Evolutionary conservation across 2,329 filamentous ascomycete genomes (phyloP).

Genomic region (Cladorrhinum sp.): DNA sequence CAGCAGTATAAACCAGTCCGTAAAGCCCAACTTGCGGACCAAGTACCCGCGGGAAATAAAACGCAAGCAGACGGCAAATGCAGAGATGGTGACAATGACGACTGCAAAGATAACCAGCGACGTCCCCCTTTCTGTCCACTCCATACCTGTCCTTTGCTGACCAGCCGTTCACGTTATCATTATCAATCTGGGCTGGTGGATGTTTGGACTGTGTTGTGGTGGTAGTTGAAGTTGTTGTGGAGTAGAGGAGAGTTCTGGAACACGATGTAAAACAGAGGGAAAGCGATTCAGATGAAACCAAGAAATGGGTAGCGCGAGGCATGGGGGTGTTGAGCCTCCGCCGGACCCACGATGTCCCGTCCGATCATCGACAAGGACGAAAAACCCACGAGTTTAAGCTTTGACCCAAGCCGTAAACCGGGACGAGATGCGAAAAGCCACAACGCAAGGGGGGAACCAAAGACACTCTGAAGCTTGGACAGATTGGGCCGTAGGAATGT

Average conservation of each 20-base stretch:
- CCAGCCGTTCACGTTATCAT: background rate
- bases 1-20: slow-evolving; percentile 9
- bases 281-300: background rate
- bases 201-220: background rate
- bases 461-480: background rate
- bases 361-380: background rate
- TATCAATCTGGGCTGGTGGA: too few relatives aligned
- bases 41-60: slow-evolving; percentile 11
- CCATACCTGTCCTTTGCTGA: background rate
- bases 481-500: background rate
- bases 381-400: background rate
- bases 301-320: background rate
- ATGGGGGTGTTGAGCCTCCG: background rate
- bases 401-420: background rate
- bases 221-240: background rate
- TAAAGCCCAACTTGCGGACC: slow-evolving; percentile 3
- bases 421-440: background rate
- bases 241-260: background rate
- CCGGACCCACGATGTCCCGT: background rate
- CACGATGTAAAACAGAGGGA: too few relatives aligned
- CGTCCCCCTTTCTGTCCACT: background rate
- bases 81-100: background rate
- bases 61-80: slow-evolving; percentile 1
- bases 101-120: background rate
- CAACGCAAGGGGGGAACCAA: too few relatives aligned